phyloP scores from a whole-genome alignment of 2,329 filamentous ascomycete genomes.

The Calonectria hawksworthii region DNA sequence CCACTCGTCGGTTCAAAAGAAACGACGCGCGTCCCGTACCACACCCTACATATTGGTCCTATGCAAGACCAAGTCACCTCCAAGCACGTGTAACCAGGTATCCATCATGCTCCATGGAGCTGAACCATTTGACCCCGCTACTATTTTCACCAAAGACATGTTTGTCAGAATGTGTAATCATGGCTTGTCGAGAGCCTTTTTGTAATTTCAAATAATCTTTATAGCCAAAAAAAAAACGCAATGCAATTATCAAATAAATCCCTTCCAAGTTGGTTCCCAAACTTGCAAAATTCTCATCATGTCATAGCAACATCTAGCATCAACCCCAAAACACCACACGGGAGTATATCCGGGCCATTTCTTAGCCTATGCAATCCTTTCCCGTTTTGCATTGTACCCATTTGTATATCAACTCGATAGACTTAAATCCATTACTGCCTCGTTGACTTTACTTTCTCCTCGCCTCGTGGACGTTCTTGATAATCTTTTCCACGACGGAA shows the following conservation, averaged over 20 bases:
- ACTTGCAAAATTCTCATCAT: slow-evolving; percentile 36
- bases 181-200: slow-evolving; percentile 31
- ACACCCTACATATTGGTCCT: not conserved
- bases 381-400: slow-evolving; percentile 41
- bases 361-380: slow-evolving; percentile 30
- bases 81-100: not conserved
- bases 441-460: slow-evolving; percentile 62
- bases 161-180: not conserved
- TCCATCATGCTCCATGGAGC: not conserved
- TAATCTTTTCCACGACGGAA: slow-evolving; percentile 89
- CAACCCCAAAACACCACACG: slow-evolving; percentile 46
- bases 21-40: slow-evolving; percentile 24
- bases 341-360: slow-evolving; percentile 31
- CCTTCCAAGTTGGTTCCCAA: slow-evolving; percentile 34
- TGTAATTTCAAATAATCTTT: slow-evolving; percentile 30
- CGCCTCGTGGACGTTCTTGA: slow-evolving; percentile 79
- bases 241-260: slow-evolving; percentile 40
- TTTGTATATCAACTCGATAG: slow-evolving; percentile 46
- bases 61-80: not conserved
- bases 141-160: not conserved
- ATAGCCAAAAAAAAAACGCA: slow-evolving; percentile 34
- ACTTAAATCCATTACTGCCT: slow-evolving; percentile 29
- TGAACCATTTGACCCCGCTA: not conserved
- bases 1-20: not conserved
- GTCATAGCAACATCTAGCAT: slow-evolving; percentile 38